Percentiles rank a stretch among this genome's conserved stretches.
Evolutionary conservation across 768 basidiomycete genomes (phyloP).

Genomic region (Favolaschia claudopus): DNA sequence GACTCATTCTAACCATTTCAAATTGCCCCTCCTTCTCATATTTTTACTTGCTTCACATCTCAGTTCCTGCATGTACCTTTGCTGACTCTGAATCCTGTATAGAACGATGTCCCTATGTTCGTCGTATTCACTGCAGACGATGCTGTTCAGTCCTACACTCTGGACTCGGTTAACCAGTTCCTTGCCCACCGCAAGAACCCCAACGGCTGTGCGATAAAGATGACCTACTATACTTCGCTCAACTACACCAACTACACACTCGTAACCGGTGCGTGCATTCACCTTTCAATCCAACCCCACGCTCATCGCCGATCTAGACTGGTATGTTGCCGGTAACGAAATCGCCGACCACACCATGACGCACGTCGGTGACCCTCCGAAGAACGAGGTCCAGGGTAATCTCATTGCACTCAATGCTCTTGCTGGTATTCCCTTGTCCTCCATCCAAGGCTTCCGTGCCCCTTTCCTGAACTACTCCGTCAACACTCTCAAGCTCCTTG

Average conservation of each 20-base stretch:
- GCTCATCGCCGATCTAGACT: conserved; percentile 51
- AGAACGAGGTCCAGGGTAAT: conserved; percentile 78
- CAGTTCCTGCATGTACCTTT: too few species aligned
- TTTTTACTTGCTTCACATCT: too few species aligned
- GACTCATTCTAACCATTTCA: too few species aligned
- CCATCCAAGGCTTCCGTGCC: conserved; percentile 77
- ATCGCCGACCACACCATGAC: too few species aligned
- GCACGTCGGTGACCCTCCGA: conserved; percentile 79
- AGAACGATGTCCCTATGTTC: too few species aligned
- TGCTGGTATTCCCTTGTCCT: conserved; percentile 72
- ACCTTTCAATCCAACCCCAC: neutral
- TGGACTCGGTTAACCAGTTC: conserved; percentile 77
- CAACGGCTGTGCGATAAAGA: conserved; percentile 73
- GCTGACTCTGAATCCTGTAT: too few species aligned
- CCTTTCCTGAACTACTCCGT: conserved; percentile 73
- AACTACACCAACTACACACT: conserved; percentile 79
- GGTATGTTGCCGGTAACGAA: conserved; percentile 86
- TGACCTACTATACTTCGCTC: conserved; percentile 78
- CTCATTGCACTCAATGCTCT: conserved; percentile 80
- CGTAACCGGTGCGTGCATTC: conserved; percentile 57
- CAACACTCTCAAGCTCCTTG: conserved; percentile 66
- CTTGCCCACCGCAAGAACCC: conserved; percentile 77
- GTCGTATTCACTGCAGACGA: conserved; percentile 80
- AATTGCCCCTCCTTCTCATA: too few species aligned
- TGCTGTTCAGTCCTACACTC: conserved; percentile 77